Conservation (phyloP, 2,329 filamentous ascomycete genomes). For the Colletotrichum cereale region DNA sequence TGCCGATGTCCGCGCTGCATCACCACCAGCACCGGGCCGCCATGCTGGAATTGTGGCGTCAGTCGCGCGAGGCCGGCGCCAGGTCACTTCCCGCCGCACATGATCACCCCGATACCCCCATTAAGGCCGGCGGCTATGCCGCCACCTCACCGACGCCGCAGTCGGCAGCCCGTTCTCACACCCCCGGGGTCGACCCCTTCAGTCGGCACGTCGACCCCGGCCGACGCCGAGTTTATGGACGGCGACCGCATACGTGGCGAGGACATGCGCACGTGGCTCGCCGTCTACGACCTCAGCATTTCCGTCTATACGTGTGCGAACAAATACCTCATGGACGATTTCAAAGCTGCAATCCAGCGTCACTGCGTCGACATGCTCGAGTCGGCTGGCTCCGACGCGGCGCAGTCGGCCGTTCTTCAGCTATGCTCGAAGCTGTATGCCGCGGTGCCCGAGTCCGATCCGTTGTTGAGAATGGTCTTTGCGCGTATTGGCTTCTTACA, state of each 20-base stretch:
- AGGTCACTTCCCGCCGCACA: constrained; percentile 43
- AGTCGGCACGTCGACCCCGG: constrained; percentile 34
- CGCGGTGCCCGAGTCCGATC: constrained; percentile 58
- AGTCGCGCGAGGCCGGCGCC: constrained; percentile 47
- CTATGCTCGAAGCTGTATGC: constrained; percentile 58
- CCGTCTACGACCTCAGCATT: constrained; percentile 60
- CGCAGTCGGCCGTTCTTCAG: constrained; percentile 57
- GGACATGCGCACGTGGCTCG: constrained; percentile 61
- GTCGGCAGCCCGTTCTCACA: constrained; percentile 33
- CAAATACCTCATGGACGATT: constrained; percentile 60
- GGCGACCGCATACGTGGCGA: constrained; percentile 55
- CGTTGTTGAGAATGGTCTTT: constrained; percentile 61
- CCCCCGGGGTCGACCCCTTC: constrained; percentile 36
- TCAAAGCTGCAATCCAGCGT: constrained; percentile 57
- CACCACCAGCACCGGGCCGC: constrained; percentile 47
- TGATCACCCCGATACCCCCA: constrained; percentile 26
- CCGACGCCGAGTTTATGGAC: constrained; percentile 41
- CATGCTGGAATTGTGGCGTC: constrained; percentile 58
- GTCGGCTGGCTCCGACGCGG: constrained; percentile 56
- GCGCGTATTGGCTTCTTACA: constrained; percentile 63
- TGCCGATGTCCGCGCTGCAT: constrained; percentile 59
- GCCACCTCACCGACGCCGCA: constrained; percentile 37
- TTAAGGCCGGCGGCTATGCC: constrained; percentile 28
- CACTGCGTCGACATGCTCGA: constrained; percentile 61
- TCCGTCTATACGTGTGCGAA: constrained; percentile 64